Base-by-base conservation (phyloP, 805 yeast genomes). In the Clavispora carvajalis region DNA sequence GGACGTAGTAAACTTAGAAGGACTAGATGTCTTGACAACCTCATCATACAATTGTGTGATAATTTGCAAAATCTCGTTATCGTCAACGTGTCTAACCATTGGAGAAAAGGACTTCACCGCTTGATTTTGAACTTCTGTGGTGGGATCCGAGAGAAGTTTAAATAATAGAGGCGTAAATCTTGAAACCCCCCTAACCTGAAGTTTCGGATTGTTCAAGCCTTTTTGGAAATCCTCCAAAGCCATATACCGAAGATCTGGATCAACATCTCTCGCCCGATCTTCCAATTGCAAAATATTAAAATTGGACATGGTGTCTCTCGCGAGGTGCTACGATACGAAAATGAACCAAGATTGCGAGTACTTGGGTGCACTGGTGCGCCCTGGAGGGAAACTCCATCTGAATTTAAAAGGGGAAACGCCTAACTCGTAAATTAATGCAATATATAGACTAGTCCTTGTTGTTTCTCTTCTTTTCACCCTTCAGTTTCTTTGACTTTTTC, bases 231-330 rank as follows among this genome's bases (percentile, higher is more conserved):
- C 95, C 50, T 76, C 83, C 40, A 87, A 65, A 2, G 90, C 95
- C 95, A 87, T 87, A 63, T 80, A 87, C 57, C 95, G 67, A 49
- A 84, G 65, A 55, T 87, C 95, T 3, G 93, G 84, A 52, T 87
- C 95, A 3, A 80, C 81, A 48, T 81, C 85, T 31, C 66, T 66
- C 11, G 80, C 76, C 48, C 71, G 69, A 29, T 71, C 74, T 41
- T 55, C 62, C 37, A 69, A 52, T 11, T 54, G 40, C 28, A 54
- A 52, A 39, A 63, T 46, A 40, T 59, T 65, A 49, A 60, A 48
- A 13, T 26, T 24, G 7, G 48, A 17, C 39, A 45, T 47, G 21
- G 26, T 29, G 30, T 6, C 6, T 23, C 16, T 15, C 19, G 3
- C 19, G 7, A n/a, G 16, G 19, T 15, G 10, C 7, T 9, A 15